Percentiles rank a stretch among this genome's conserved stretches.
These are phyloP conservation scores for Ustilago cynodontis DNA, from an alignment of 1,284 basidiomycete species.

Conservation along the genomic window DNA sequence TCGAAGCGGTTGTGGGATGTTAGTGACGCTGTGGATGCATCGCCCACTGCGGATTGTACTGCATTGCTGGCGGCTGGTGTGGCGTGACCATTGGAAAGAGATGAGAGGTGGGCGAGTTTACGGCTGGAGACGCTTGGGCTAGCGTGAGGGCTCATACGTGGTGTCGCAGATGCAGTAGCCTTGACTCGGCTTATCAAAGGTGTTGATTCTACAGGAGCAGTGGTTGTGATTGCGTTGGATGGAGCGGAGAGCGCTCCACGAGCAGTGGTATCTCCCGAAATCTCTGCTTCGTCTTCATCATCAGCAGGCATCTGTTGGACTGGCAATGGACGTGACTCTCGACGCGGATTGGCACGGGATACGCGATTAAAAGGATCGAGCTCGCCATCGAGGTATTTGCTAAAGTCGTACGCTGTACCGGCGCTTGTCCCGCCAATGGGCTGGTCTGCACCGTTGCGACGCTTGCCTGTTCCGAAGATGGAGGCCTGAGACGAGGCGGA, in stretches of 20 bases:
- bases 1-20: slow-evolving; percentile 33
- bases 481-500: slow-evolving; percentile 32
- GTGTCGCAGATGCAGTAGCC: slow-evolving; percentile 20
- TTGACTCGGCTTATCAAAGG: slow-evolving; percentile 38
- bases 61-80: not conserved
- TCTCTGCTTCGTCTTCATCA: slow-evolving; percentile 22
- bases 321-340: slow-evolving; percentile 47
- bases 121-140: slow-evolving; percentile 44
- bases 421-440: slow-evolving; percentile 23
- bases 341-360: slow-evolving; percentile 35
- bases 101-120: slow-evolving; percentile 45
- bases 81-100: slow-evolving; percentile 28
- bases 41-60: slow-evolving; percentile 4
- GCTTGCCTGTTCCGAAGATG: slow-evolving; percentile 38
- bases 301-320: slow-evolving; percentile 11
- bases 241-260: slow-evolving; percentile 20
- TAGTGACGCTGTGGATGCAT: slow-evolving; percentile 21
- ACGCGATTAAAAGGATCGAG: slow-evolving; percentile 52
- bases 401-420: slow-evolving; percentile 45
- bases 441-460: slow-evolving; percentile 31
- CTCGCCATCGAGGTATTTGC: slow-evolving; percentile 49
- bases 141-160: slow-evolving; percentile 47
- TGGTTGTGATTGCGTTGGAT: not conserved
- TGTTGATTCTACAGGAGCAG: slow-evolving; percentile 37
- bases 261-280: slow-evolving; percentile 39